Base-by-base conservation (phyloP, 1,284 basidiomycete species). In the Butyriboletus appendiculatus region DNA sequence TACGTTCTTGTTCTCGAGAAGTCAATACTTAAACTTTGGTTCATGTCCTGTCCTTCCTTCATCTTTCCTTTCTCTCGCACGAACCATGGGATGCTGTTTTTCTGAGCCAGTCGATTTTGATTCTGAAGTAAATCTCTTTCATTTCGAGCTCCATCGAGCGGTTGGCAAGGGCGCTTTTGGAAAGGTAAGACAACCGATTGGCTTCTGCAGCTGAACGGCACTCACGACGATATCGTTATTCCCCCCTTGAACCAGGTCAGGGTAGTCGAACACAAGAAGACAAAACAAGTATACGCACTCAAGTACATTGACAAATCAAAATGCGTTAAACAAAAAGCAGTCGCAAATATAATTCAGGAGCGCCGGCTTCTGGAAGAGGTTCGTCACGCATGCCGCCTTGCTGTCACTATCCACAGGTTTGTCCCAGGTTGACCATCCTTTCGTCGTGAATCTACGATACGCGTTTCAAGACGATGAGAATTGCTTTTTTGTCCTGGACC, bases 381-480 rank as follows among this genome's bases (percentile, higher is more conserved):
- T 53, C 48, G 81, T 67, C 18, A 28, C 60, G 58, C 59, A 59
- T 67, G 65, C 55, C 26, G 58, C 61, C 30, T 51, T 35, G 7
- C 24, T 6, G 10, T 54, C 49, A 28, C 40, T 34, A 26, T 57
- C 34, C 39, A 61, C 69, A 7, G 54, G 55, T 70, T 56, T 53
- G 30, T 47, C 28, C 34, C 59, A 96, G 92, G 91, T 98, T 66
- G 94, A 98, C 73, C 94, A 96, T 64, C 88, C 94, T 16, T 98
- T 96, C 68, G 80, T 97, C 43, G 94, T 96, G 62, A 98, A 98
- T 72, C 69, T 98, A 65, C 88, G 95, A 41, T 98, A 97, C 70
- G 96, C 96, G 3, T 98, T 98, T 71, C 96, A 98, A 72, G 96
- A 98, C 67, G 96, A 98, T 66, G 91, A 95, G 67, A 98, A 97